Conservation (phyloP, 2,329 filamentous ascomycete species). For the Hypoxylon sp. region DNA sequence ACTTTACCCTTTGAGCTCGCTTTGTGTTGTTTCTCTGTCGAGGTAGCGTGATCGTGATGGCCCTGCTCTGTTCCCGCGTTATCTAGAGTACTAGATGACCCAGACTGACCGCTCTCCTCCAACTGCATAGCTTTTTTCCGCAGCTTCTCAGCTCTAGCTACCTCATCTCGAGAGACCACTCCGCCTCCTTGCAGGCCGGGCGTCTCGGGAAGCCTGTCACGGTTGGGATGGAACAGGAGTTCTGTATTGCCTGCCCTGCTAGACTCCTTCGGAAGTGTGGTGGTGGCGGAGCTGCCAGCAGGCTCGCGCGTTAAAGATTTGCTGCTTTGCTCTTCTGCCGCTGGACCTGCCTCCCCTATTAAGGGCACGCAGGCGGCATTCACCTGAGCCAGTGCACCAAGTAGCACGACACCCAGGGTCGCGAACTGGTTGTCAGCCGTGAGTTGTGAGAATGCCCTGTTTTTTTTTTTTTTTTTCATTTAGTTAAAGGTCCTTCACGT, state of each 20-base stretch:
- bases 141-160: constrained; percentile 44
- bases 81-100: background rate
- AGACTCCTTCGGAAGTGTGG: background rate
- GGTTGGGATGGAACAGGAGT: background rate
- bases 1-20: constrained; percentile 45
- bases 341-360: constrained; percentile 46
- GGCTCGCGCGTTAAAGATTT: background rate
- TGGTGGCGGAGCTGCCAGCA: background rate
- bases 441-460: constrained; percentile 77
- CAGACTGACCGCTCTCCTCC: background rate
- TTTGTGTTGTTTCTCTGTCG: constrained; percentile 49
- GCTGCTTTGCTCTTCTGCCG: background rate
- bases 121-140: constrained; percentile 19
- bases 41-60: constrained; percentile 41
- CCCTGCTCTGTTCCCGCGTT: background rate
- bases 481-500: background rate
- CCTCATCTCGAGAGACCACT: constrained; percentile 50
- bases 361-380: constrained; percentile 61
- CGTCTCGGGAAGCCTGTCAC: background rate
- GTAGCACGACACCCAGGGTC: constrained; percentile 76
- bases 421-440: constrained; percentile 81
- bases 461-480: no score
- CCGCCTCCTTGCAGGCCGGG: constrained; percentile 26
- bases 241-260: background rate
- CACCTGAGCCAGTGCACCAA: constrained; percentile 75